phyloP scores from a whole-genome alignment of 2,329 filamentous ascomycete species.

The Trichoderma sp. region DNA sequence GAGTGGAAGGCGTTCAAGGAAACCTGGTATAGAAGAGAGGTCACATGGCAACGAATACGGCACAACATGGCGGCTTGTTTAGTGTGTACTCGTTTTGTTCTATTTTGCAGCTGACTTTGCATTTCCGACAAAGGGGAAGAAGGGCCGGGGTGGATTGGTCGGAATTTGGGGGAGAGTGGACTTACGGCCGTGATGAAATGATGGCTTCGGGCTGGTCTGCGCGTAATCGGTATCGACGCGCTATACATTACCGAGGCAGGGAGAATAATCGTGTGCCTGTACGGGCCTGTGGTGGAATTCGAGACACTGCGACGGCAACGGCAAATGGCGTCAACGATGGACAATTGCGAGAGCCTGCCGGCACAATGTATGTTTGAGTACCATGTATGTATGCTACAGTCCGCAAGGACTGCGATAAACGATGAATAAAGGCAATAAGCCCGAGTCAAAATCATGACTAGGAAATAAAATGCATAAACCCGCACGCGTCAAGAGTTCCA shows the following conservation, averaged over 20 bases:
- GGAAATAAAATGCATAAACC: neutral
- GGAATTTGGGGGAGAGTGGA: neutral
- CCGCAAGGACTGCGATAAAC: neutral
- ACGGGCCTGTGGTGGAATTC: neutral
- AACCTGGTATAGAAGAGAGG: constrained; percentile 26
- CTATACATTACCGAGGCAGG: neutral
- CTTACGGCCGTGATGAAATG: neutral
- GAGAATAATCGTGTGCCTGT: constrained; percentile 3
- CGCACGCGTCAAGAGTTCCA: neutral
- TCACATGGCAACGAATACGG: constrained; percentile 24
- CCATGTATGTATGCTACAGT: constrained; percentile 13
- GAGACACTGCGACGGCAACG: constrained; percentile 11
- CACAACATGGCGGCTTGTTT: constrained; percentile 22
- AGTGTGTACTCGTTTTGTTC: neutral
- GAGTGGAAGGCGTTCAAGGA: constrained; percentile 23
- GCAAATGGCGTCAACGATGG: constrained; percentile 1
- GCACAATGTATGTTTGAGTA: constrained; percentile 7
- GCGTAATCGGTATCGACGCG: neutral
- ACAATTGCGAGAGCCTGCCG: neutral
- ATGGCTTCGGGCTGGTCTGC: neutral
- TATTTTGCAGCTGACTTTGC: constrained; percentile 6
- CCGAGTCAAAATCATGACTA: neutral
- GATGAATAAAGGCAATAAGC: neutral
- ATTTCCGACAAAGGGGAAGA: neutral
- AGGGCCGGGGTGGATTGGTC: neutral